A percentile compares a stretch with the other conserved stretches of the same genome.
These are phyloP conservation scores for Cercospora sojina DNA, from an alignment of 2,329 filamentous ascomycete species.

Conservation along the genomic window DNA sequence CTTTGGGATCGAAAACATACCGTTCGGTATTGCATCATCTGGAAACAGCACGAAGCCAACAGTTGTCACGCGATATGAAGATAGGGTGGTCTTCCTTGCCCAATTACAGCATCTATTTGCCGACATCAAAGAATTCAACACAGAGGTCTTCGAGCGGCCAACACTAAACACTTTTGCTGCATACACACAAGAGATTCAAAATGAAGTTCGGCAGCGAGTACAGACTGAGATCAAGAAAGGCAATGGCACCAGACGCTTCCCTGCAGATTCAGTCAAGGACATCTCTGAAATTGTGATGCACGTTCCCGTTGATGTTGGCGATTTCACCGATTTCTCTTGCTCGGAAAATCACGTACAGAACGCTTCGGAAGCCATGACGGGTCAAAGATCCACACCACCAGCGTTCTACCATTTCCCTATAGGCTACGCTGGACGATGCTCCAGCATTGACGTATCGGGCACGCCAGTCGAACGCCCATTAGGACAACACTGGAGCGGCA, in stretches of 20 bases:
- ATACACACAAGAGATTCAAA: conserved; percentile 39
- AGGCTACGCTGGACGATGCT: conserved; percentile 57
- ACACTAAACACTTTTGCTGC: conserved; percentile 53
- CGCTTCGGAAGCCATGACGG: conserved; percentile 46
- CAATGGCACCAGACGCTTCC: conserved; percentile 25
- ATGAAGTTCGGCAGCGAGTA: conserved; percentile 42
- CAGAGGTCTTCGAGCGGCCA: conserved; percentile 35
- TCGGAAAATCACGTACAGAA: conserved; percentile 55
- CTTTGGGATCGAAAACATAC: conserved; percentile 56
- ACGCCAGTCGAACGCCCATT: conserved; percentile 50
- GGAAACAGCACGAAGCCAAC: conserved; percentile 41
- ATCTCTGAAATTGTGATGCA: conserved; percentile 51
- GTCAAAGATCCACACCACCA: conserved; percentile 44
- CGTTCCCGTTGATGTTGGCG: conserved; percentile 55
- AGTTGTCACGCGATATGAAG: conserved; percentile 52
- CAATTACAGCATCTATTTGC: conserved; percentile 10
- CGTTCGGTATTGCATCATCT: conserved; percentile 54
- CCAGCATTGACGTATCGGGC: conserved; percentile 53
- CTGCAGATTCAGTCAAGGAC: conserved; percentile 34
- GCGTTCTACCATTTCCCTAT: conserved; percentile 51
- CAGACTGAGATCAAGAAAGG: conserved; percentile 37
- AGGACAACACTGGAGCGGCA: conserved; percentile 44
- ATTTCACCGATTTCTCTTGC: conserved; percentile 60
- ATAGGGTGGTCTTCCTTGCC: conserved; percentile 54
- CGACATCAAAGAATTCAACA: conserved; percentile 18